phyloP scores from a whole-genome alignment of 768 basidiomycete genomes.

The Termitomyces sp. region DNA sequence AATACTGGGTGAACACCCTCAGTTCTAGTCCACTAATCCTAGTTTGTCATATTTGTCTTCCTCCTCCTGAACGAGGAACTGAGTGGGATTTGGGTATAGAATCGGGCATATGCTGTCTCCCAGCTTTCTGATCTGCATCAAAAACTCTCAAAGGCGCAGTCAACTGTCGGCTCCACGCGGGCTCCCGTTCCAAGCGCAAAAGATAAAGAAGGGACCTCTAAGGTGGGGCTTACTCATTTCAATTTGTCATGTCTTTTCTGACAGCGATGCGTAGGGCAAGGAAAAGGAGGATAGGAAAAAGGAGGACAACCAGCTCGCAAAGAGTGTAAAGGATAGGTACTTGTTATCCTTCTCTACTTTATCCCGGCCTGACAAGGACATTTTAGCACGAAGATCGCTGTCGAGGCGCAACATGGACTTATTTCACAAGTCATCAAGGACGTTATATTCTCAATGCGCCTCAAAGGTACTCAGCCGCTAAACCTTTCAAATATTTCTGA shows the following conservation, averaged over 20 bases:
- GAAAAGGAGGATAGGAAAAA: slow-evolving; percentile 75
- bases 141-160: slow-evolving; percentile 75
- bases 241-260: background rate
- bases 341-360: slow-evolving; percentile 10
- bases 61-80: background rate
- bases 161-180: slow-evolving; percentile 50
- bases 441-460: slow-evolving; percentile 72
- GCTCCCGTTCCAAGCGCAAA: slow-evolving; percentile 49
- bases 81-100: slow-evolving; percentile 41
- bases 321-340: slow-evolving; percentile 89
- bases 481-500: slow-evolving; percentile 27
- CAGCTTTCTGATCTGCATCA: slow-evolving; percentile 87
- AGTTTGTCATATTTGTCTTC: slow-evolving; percentile 33
- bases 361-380: background rate
- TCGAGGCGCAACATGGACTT: slow-evolving; percentile 90
- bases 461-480: slow-evolving; percentile 18
- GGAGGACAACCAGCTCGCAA: slow-evolving; percentile 81
- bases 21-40: slow-evolving; percentile 91
- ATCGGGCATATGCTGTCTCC: slow-evolving; percentile 88
- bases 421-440: slow-evolving; percentile 94
- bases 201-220: slow-evolving; percentile 41
- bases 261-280: slow-evolving; percentile 25
- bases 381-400: slow-evolving; percentile 76
- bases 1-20: slow-evolving; percentile 98
- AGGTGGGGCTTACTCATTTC: slow-evolving; percentile 27